A percentile compares a stretch with the other conserved stretches of the same genome.
These are phyloP conservation scores for Stylonectria norvegica DNA, from an alignment of 2,329 filamentous ascomycete genomes.

Conservation along the genomic window DNA sequence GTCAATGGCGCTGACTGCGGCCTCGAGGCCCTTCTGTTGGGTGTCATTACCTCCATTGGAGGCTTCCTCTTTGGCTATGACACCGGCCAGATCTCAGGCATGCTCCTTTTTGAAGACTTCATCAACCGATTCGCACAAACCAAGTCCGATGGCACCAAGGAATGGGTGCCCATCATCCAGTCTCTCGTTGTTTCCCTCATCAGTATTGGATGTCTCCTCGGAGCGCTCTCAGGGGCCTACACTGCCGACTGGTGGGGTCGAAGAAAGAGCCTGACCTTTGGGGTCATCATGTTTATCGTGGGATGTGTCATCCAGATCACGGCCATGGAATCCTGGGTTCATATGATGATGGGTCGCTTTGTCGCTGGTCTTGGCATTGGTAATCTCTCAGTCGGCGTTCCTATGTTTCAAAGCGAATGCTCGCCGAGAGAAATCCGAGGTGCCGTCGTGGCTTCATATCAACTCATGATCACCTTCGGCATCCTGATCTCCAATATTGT, in stretches of 20 bases:
- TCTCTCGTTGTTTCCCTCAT: conserved; percentile 55
- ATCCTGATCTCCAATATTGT: conserved; percentile 57
- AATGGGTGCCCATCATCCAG: conserved; percentile 41
- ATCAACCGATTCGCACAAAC: conserved; percentile 52
- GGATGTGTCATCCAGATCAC: conserved; percentile 66
- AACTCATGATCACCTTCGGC: conserved; percentile 70
- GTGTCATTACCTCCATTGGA: conserved; percentile 53
- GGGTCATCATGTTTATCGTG: conserved; percentile 56
- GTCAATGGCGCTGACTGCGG: conserved; percentile 43
- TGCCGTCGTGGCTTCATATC: conserved; percentile 65
- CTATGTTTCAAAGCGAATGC: conserved; percentile 65
- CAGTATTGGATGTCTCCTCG: conserved; percentile 54
- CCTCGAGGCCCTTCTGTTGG: conserved; percentile 41
- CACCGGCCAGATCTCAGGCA: conserved; percentile 56
- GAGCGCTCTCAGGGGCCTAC: conserved; percentile 51
- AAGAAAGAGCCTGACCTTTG: conserved; percentile 51
- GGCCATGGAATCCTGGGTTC: conserved; percentile 56
- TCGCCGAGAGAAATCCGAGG: conserved; percentile 61
- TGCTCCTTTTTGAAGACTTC: conserved; percentile 52
- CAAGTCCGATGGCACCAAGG: conserved; percentile 36
- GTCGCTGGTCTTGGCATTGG: conserved; percentile 66
- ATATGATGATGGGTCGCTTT: conserved; percentile 63
- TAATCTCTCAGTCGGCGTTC: conserved; percentile 61
- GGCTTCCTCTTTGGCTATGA: conserved; percentile 64
- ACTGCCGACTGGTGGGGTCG: conserved; percentile 58